These are phyloP conservation scores for Euphrasia confusa DNA, from an alignment of 257 asterid species.

Conservation along the genomic window DNA sequence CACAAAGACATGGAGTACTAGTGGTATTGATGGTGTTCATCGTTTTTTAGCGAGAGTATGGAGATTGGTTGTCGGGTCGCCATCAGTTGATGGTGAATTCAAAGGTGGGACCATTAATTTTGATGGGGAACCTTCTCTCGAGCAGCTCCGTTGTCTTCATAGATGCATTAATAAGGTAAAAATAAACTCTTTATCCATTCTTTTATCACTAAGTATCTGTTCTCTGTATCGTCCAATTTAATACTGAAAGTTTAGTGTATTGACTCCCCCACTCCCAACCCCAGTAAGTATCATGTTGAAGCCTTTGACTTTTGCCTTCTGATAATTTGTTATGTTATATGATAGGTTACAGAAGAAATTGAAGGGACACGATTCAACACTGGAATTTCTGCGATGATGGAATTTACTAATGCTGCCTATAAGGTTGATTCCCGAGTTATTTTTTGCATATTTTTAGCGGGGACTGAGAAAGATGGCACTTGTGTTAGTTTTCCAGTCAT, in stretches of 20 bases:
- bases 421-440: conserved; percentile 38
- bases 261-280: background rate
- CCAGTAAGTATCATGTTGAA: background rate
- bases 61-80: conserved; percentile 85
- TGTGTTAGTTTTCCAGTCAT: background rate
- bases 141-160: conserved; percentile 76
- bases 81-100: conserved; percentile 63
- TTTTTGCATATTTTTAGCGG: background rate
- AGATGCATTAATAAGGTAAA: conserved; percentile 79
- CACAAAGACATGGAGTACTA: conserved; percentile 94
- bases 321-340: conserved; percentile 18
- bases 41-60: conserved; percentile 90
- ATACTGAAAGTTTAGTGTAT: background rate
- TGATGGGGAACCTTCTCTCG: conserved; percentile 63
- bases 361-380: conserved; percentile 96
- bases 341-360: conserved; percentile 79
- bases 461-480: background rate
- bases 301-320: background rate
- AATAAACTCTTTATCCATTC: no score
- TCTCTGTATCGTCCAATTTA: conserved; percentile 14
- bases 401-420: conserved; percentile 87
- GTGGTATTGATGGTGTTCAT: conserved; percentile 97
- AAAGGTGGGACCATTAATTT: conserved; percentile 56
- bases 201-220: background rate
- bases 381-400: conserved; percentile 99